Base-by-base conservation (phyloP, 768 basidiomycete species). In the Amyloporia xantha region DNA sequence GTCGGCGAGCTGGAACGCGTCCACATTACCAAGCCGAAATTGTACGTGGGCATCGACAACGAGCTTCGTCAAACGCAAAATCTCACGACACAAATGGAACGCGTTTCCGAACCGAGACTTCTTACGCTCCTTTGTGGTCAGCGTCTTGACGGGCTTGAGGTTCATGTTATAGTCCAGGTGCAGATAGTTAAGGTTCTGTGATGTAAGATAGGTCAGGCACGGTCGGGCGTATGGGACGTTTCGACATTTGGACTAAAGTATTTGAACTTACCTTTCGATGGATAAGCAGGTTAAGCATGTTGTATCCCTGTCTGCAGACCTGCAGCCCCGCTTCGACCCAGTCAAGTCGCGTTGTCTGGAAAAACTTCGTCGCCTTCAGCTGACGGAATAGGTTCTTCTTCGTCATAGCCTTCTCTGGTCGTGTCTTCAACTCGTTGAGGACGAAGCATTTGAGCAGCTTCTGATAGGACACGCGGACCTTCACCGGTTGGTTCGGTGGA, bases 101-200 rank as follows among this genome's bases (percentile, higher is more conserved):
- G 96, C 96, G 66, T 99, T 99, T 75, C 96, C 96, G 68, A 99
- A 99, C 56, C 96, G 90, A 27, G 96, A 98, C 74, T 98, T 98
- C 71, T 99, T 99, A 44, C 96, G 88, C 70, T 99, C 96, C 68
- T 99, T 99, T 15, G 96, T 99, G 9, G 96, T 99, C 38, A 99
- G 71, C 1, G 96, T 99, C 76, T 91, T 91, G 53, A 91, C 89
- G 12, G 94, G 94, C 73, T 99, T 98, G 74, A 99, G 67, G 68
- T 97, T 98, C 89, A 97, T 86, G 72, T 96, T 96, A 69, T 97
- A 98, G 63, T 98, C 95, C 37, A 96, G 74, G 63, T 96, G 95
- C 21, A 96, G 77, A 63, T 96, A 94, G 65, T 91, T 92, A 69
- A 90, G 64, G 62, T 92, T 92, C 88, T 90, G 59, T 44, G 25